Conservation (phyloP, 331 rosid genomes). For the Saraca asoca region DNA sequence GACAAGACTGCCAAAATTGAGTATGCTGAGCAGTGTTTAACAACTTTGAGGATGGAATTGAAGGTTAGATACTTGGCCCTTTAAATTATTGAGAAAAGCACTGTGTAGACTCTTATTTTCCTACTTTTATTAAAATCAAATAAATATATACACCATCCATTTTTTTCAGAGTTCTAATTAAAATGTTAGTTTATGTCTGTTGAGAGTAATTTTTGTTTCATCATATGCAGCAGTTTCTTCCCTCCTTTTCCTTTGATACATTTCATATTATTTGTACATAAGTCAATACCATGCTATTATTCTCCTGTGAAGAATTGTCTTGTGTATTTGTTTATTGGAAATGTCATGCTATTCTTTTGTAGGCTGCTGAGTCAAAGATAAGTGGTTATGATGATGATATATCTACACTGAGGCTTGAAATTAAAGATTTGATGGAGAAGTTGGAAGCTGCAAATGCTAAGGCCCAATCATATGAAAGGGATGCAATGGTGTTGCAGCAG, state of each 20-base stretch:
- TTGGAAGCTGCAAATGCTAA: slow-evolving; percentile 54
- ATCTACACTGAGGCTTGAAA: slow-evolving; percentile 57
- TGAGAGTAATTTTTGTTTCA: neutral
- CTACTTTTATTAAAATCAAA: neutral
- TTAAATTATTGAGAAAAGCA: slow-evolving; percentile 6
- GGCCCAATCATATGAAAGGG: slow-evolving; percentile 71
- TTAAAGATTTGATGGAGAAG: slow-evolving; percentile 53
- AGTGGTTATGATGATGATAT: slow-evolving; percentile 62
- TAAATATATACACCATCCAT: neutral
- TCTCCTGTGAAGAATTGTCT: no score
- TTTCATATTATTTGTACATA: no score
- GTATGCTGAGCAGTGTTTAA: slow-evolving; percentile 78
- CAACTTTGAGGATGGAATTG: slow-evolving; percentile 72
- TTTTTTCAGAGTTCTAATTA: no score
- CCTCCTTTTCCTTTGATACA: neutral
- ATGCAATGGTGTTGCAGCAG: slow-evolving; percentile 61
- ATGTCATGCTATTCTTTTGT: slow-evolving; percentile 28
- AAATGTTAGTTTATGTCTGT: neutral
- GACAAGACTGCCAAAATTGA: slow-evolving; percentile 70
- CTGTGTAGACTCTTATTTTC: neutral
- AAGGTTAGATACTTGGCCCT: slow-evolving; percentile 60
- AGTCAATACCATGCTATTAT: no score
- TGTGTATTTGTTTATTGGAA: no score
- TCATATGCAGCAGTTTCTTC: neutral
- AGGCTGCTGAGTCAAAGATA: slow-evolving; percentile 80